phyloP scores from a whole-genome alignment of 139 green algal species.

The Chlorella sp. region DNA sequence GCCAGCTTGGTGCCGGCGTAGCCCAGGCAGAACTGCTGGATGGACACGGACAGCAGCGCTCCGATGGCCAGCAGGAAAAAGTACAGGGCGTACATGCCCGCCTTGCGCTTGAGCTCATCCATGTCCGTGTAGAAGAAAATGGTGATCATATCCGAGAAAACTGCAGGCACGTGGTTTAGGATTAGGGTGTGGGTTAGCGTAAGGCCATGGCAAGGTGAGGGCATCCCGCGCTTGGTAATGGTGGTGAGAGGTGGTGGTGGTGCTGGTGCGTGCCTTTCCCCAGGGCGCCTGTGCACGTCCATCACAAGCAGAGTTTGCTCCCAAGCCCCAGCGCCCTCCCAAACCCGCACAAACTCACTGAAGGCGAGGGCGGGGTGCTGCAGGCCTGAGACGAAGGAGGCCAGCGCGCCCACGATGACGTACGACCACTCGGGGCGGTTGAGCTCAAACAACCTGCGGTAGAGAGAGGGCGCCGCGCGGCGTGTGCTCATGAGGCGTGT shows the following conservation, averaged over 20 bases:
- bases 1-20: conserved; percentile 50
- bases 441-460: conserved; percentile 40
- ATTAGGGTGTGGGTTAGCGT: too few relatives aligned
- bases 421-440: conserved; percentile 52
- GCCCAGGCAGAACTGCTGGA: conserved; percentile 45
- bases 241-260: too few relatives aligned
- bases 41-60: conserved; percentile 25
- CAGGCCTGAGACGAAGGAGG: conserved; percentile 35
- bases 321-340: too few relatives aligned
- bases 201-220: too few relatives aligned
- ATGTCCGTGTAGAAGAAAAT: background rate
- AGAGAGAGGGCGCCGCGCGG: conserved; percentile 38
- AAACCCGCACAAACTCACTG: too few relatives aligned
- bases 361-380: conserved; percentile 68
- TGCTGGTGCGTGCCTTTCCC: too few relatives aligned
- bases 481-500: background rate
- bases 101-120: conserved; percentile 18
- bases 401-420: conserved; percentile 32
- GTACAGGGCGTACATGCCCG: conserved; percentile 46
- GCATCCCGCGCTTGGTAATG: too few relatives aligned
- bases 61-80: conserved; percentile 59
- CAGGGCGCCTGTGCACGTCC: too few relatives aligned
- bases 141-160: background rate
- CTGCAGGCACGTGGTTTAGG: too few relatives aligned
- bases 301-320: too few relatives aligned